Conservation (phyloP, 2,329 filamentous ascomycete species). For the Fusarium guadeloupense region DNA sequence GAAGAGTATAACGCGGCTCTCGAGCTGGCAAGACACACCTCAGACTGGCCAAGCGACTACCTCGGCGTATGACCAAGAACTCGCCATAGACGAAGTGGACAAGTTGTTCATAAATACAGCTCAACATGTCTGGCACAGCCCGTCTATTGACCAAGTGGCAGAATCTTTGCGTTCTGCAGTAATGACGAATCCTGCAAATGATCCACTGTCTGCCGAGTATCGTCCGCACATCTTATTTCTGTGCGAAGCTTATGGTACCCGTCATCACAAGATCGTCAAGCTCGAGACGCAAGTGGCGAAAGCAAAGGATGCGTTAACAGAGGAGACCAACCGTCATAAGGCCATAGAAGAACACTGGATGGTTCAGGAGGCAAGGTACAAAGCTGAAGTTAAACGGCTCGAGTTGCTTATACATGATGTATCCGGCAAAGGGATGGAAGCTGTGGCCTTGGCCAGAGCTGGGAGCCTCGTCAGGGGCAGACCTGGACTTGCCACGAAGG, state of each 20-base stretch:
- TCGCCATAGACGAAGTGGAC: slow-evolving; percentile 20
- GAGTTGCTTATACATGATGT: slow-evolving; percentile 47
- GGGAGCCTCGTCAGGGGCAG: slow-evolving; percentile 48
- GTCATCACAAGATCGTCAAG: slow-evolving; percentile 44
- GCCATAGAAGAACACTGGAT: slow-evolving; percentile 35
- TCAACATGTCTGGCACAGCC: slow-evolving; percentile 51
- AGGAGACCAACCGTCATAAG: slow-evolving; percentile 50
- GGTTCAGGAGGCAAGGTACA: slow-evolving; percentile 37
- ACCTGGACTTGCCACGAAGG: background rate
- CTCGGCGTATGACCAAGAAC: background rate
- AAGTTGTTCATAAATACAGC: slow-evolving; percentile 24
- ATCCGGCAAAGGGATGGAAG: slow-evolving; percentile 55
- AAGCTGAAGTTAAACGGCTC: slow-evolving; percentile 47
- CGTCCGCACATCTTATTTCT: slow-evolving; percentile 54
- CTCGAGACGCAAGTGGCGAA: slow-evolving; percentile 51
- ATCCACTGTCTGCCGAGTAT: slow-evolving; percentile 52
- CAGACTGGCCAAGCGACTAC: background rate
- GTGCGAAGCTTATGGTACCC: slow-evolving; percentile 49
- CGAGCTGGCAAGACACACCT: slow-evolving; percentile 25
- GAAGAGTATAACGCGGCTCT: slow-evolving; percentile 14
- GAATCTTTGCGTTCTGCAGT: slow-evolving; percentile 55
- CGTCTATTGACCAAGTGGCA: slow-evolving; percentile 55
- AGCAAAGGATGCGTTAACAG: slow-evolving; percentile 44
- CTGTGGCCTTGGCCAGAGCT: slow-evolving; percentile 55
- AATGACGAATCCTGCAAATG: slow-evolving; percentile 49